Percentiles rank a stretch among this genome's conserved stretches.
Conservation (phyloP, 768 basidiomycete genomes). For the Omphalotus guepiniiformis region DNA sequence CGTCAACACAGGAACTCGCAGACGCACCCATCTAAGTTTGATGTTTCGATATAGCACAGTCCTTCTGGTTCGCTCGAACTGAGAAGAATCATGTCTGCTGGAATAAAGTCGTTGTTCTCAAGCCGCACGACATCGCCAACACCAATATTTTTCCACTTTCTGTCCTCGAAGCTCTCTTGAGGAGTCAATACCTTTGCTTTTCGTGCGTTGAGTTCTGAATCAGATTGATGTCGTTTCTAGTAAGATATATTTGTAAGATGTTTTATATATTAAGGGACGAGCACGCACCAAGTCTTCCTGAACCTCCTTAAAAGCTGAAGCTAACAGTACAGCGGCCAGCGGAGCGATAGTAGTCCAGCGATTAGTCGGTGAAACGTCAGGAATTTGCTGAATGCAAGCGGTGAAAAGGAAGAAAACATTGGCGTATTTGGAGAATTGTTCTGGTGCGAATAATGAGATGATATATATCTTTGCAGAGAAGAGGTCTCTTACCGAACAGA, state of each 20-base stretch:
- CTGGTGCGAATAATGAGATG: too few species aligned
- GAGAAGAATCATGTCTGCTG: constrained; percentile 87
- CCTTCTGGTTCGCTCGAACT: constrained; percentile 95
- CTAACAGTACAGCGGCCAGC: constrained; percentile 81
- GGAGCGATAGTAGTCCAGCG: constrained; percentile 93
- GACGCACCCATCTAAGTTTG: constrained; percentile 90
- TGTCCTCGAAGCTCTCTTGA: constrained; percentile 59
- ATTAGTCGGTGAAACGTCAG: constrained; percentile 95
- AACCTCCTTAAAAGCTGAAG: constrained; percentile 92
- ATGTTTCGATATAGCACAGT: constrained; percentile 95
- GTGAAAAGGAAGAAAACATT: constrained; percentile 99
- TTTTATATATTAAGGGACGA: background rate
- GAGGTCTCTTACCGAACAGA: constrained; percentile 64
- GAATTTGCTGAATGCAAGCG: constrained; percentile 95
- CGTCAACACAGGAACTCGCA: constrained; percentile 1
- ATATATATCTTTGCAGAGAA: too few species aligned
- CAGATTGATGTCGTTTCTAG: constrained; percentile 96
- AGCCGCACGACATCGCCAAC: constrained; percentile 93
- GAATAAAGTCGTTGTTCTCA: constrained; percentile 91
- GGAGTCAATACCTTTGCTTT: constrained; percentile 67
- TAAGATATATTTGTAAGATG: constrained; percentile 10
- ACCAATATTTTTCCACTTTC: constrained; percentile 84
- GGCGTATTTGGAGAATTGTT: constrained; percentile 98
- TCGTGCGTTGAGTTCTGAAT: constrained; percentile 86
- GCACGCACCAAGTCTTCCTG: constrained; percentile 84